Evolutionary conservation across 2,329 filamentous ascomycete species (phyloP), one percentile per base, ranked within the genome.

Genomic region (Colletotrichum lupini): DNA sequence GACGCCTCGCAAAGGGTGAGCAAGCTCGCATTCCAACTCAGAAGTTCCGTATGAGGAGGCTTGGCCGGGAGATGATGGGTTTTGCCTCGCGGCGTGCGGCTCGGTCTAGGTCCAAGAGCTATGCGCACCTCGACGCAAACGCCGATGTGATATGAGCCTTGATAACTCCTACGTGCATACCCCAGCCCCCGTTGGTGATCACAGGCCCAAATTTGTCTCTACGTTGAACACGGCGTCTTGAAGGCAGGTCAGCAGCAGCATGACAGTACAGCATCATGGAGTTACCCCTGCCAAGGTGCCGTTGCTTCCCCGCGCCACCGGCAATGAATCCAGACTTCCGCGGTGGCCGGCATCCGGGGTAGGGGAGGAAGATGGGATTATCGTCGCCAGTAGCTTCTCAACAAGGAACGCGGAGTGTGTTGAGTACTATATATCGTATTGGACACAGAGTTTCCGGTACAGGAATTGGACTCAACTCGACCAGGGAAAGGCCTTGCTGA

Each of bases 281-380:
- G n/a, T 3, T 7, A 35, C 14, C 37, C 57, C 68, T 68, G 68
- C 57, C 68, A 61, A 61, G 46, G 11, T 53, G 12, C 26, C 28
- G 64, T 56, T 30, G 16, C 42, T 11, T 49, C 42, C 22, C 53
- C 64, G 64, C 62, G 46, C 63, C 58, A 63, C 66, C 67, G 58
- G 66, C 53, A 49, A 12, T 12, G n/a, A 35, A 55, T 55, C 62
- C 30, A 59, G 46, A 49, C 56, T 56, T 46, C 37, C 19, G 22
- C 53, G 58, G 58, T 24, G 28, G 26, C 58, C 42, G 42, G 42
- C 42, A 49, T n/a, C 16, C 42, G 42, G 19, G 42, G 42, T 42
- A n/a, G 9, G 19, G 42, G 42, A 49, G n/a, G 8, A n/a, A 69
- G 46, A 68, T 68, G 65, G 65, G 65, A 28, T 62, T 42, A 22